Conservation (phyloP, 441 rosid genomes). For the Biscutella auriculata region DNA sequence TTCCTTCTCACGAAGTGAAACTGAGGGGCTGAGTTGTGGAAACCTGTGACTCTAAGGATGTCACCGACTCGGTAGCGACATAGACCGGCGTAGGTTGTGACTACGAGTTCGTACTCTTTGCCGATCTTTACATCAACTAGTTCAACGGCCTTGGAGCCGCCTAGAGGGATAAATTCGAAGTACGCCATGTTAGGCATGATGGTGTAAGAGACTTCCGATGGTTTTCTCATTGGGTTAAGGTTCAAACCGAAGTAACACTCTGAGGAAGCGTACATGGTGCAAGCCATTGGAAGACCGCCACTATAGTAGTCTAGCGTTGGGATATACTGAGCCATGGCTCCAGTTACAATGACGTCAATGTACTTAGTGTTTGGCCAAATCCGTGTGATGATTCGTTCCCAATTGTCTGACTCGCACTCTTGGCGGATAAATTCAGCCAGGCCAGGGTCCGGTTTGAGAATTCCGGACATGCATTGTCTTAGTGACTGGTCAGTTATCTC, state of each 20-base stretch:
- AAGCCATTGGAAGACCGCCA: slow-evolving; percentile 64
- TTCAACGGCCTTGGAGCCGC: slow-evolving; percentile 39
- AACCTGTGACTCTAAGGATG: slow-evolving; percentile 78
- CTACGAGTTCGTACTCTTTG: slow-evolving; percentile 77
- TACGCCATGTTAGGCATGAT: slow-evolving; percentile 95
- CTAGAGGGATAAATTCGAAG: slow-evolving; percentile 62
- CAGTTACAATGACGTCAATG: slow-evolving; percentile 81
- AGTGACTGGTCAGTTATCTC: slow-evolving; percentile 42
- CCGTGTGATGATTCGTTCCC: slow-evolving; percentile 66
- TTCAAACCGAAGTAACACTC: slow-evolving; percentile 87
- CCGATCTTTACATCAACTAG: slow-evolving; percentile 69
- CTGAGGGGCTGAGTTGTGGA: slow-evolving; percentile 84
- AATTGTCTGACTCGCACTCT: slow-evolving; percentile 41
- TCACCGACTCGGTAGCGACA: slow-evolving; percentile 85
- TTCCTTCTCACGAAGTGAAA: slow-evolving; percentile 75
- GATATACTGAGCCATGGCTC: slow-evolving; percentile 91
- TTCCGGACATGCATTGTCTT: slow-evolving; percentile 23
- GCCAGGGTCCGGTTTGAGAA: slow-evolving; percentile 40
- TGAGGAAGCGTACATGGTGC: slow-evolving; percentile 94
- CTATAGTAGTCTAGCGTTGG: slow-evolving; percentile 76
- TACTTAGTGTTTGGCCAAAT: slow-evolving; percentile 88
- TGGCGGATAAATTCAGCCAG: slow-evolving; percentile 39
- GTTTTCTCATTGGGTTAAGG: slow-evolving; percentile 78
- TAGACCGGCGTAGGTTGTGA: slow-evolving; percentile 76
- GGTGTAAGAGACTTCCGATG: slow-evolving; percentile 76